Base-by-base conservation (phyloP, 495 filamentous ascomycete genomes). In the Umbilicaria muhlenbergii region DNA sequence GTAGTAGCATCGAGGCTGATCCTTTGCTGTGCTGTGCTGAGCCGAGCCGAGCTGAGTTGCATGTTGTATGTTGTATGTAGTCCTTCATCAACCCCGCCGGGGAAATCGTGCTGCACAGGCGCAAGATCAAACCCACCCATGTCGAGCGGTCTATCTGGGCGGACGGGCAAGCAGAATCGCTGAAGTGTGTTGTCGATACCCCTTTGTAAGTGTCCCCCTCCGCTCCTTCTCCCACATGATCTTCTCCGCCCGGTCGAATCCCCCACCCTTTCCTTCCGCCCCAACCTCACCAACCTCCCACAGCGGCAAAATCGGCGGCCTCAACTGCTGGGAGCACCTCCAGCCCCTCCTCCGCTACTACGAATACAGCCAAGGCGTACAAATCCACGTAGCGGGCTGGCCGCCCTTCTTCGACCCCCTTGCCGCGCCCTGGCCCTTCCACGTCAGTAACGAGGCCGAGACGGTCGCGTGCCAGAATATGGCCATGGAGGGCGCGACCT, bases 101-200 rank as follows among this genome's bases (percentile, higher is more conserved):
- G 0, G 55, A 63, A 14, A 47, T 75, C 11, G 42, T 59, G 14
- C 57, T 65, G 32, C 54, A 63, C 36, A 59, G 73, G 2, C 60
- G 71, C 14, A 78, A 77, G 57, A 58, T 75, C 47, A 78, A 78
- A 57, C 67, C 71, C 0, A 77, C 72, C 14, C 71, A 75, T 46
- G 63, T 71, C 55, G 73, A 78, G 47, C 64, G 71, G 14, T 69
- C 66, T 5, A 54, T 77, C 45, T 78, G 64, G 33, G 73, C 73
- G 3, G 73, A 75, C 42, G 68, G 60, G 19, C 19, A 21, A 21
- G 19, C 19, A 2, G 19, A 21, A 21, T 21, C 19, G 2, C 19
- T 21, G 5, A 21, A 2, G 2, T 21, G 19, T 5, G 19, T 21
- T 5, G 19, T 21, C 5, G 19, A 21, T 21, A 21, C 19, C 19